A percentile compares a stretch with the other conserved stretches of the same genome.
Evolutionary conservation across 306 rosid genomes (phyloP).

Genomic region (Nissolia schottii): DNA sequence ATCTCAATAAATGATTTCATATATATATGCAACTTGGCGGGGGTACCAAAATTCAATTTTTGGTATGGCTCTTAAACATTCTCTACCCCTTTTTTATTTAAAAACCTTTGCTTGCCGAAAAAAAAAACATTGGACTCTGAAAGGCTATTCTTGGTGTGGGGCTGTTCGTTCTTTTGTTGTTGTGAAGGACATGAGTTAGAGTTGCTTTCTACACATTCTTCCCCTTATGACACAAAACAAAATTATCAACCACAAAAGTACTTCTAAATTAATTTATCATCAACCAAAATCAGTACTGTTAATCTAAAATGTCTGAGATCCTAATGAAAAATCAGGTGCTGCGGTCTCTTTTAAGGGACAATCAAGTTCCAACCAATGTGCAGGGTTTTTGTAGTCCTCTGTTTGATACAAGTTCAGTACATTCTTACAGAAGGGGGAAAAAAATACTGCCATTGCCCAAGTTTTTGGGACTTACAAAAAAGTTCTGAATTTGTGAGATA

Average conservation of each 20-base stretch:
- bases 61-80: slow-evolving; percentile 44
- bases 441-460: slow-evolving; percentile 15
- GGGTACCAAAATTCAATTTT: slow-evolving; percentile 47
- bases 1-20: slow-evolving; percentile 36
- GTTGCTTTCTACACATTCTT: slow-evolving; percentile 52
- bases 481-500: not conserved
- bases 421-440: slow-evolving; percentile 6
- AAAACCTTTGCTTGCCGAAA: slow-evolving; percentile 24
- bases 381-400: slow-evolving; percentile 23
- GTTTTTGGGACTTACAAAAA: not conserved
- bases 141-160: slow-evolving; percentile 47
- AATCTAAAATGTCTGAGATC: slow-evolving; percentile 11
- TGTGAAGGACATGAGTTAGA: slow-evolving; percentile 25
- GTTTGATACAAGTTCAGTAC: slow-evolving; percentile 19
- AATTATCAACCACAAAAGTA: slow-evolving; percentile 24
- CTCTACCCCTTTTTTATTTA: slow-evolving; percentile 30
- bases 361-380: slow-evolving; percentile 19
- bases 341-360: slow-evolving; percentile 9
- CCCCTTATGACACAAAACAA: slow-evolving; percentile 38
- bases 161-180: slow-evolving; percentile 35
- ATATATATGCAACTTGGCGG: slow-evolving; percentile 40
- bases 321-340: slow-evolving; percentile 10
- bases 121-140: slow-evolving; percentile 32
- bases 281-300: not conserved
- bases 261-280: slow-evolving; percentile 8